Evolutionary conservation across 257 asterid genomes (phyloP).

Genomic region (Schizonepeta tenuifolia): DNA sequence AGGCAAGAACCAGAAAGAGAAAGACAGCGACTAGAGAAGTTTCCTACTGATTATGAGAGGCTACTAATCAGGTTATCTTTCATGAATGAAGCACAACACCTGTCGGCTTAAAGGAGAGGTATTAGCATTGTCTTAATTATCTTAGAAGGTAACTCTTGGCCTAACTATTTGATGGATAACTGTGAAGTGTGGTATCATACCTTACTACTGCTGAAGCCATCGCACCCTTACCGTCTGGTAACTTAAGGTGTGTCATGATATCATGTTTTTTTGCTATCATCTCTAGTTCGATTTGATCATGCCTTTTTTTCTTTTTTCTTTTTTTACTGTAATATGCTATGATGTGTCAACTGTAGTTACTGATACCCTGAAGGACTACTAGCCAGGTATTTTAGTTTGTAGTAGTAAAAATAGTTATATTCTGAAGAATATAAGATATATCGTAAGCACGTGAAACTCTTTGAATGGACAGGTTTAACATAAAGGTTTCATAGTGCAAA

Average conservation of each 20-base stretch:
- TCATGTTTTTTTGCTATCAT: conserved; percentile 13
- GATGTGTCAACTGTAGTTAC: not conserved
- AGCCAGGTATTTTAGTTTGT: not conserved
- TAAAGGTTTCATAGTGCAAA: conserved; percentile 12
- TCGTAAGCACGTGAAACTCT: conserved; percentile 29
- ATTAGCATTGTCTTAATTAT: conserved; percentile 22
- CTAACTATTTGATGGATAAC: conserved; percentile 4
- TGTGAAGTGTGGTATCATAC: not conserved
- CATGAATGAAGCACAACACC: conserved; percentile 31
- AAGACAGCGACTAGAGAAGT: conserved; percentile 39
- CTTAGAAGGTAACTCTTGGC: conserved; percentile 24
- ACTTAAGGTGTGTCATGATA: conserved; percentile 1
- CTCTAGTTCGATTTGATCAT: conserved; percentile 11
- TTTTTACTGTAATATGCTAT: not conserved
- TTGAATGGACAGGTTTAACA: conserved; percentile 31
- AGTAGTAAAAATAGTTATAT: not conserved
- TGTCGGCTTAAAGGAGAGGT: conserved; percentile 29
- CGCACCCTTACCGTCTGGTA: not conserved
- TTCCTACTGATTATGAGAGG: conserved; percentile 31
- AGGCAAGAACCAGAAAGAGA: not conserved
- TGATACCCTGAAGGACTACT: too few species aligned
- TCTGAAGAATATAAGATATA: not conserved
- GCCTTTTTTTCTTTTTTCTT: not conserved
- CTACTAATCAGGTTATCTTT: conserved; percentile 32
- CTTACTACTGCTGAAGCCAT: conserved; percentile 18